A percentile compares a stretch with the other conserved stretches of the same genome.
Conservation (phyloP, 495 filamentous ascomycete genomes). For the Penicillium diatomitis region DNA sequence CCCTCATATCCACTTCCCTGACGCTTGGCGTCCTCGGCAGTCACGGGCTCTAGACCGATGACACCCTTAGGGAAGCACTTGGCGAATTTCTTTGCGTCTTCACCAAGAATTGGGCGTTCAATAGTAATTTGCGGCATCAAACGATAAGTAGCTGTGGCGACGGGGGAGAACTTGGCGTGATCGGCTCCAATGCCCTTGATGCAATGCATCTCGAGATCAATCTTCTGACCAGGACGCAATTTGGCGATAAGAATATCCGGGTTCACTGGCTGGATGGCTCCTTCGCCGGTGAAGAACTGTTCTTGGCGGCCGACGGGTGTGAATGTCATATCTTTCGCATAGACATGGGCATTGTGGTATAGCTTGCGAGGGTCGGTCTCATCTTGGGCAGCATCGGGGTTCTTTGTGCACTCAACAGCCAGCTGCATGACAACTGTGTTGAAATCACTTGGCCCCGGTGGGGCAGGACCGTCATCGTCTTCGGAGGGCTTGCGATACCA, state of each 20-base stretch:
- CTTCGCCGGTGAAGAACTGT: slow-evolving; percentile 54
- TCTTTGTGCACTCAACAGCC: slow-evolving; percentile 65
- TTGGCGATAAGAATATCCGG: slow-evolving; percentile 94
- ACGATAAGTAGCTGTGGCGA: slow-evolving; percentile 88
- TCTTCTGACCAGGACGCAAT: slow-evolving; percentile 79
- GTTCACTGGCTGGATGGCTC: slow-evolving; percentile 64
- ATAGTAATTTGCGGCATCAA: slow-evolving; percentile 83
- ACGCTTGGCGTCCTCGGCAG: slow-evolving; percentile 50
- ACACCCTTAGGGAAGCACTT: slow-evolving; percentile 88
- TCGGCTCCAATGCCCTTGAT: slow-evolving; percentile 90
- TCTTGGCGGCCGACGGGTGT: slow-evolving; percentile 63
- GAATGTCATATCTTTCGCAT: slow-evolving; percentile 74
- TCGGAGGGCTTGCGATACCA: slow-evolving; percentile 58
- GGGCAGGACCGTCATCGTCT: slow-evolving; percentile 40
- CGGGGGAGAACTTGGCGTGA: slow-evolving; percentile 96
- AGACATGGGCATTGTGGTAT: slow-evolving; percentile 79
- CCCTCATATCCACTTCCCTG: slow-evolving; percentile 61
- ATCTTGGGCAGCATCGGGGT: slow-evolving; percentile 53
- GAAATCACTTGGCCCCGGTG: slow-evolving; percentile 51
- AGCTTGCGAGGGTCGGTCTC: slow-evolving; percentile 74
- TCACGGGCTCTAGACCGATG: slow-evolving; percentile 67
- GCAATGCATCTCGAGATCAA: slow-evolving; percentile 76
- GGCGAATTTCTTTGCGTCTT: slow-evolving; percentile 80
- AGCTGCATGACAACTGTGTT: slow-evolving; percentile 73
- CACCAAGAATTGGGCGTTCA: slow-evolving; percentile 67